A percentile compares a stretch with the other conserved stretches of the same genome.
Evolutionary conservation across 345 rosid species (phyloP).

Genomic region (Hibiscus trionum): DNA sequence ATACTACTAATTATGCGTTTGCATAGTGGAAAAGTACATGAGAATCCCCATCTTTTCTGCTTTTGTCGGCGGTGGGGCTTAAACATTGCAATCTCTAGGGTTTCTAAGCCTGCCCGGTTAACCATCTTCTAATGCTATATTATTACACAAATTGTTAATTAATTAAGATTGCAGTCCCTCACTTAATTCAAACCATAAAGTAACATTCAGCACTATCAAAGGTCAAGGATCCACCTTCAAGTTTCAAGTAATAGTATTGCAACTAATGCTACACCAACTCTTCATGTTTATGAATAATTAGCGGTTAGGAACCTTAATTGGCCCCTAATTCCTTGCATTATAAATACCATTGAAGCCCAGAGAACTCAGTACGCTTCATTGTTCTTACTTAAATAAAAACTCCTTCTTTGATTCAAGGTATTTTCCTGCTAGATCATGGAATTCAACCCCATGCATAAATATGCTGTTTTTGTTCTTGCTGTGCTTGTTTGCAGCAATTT

Average conservation of each 20-base stretch:
- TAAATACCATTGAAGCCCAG: conserved; percentile 9
- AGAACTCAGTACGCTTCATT: not conserved
- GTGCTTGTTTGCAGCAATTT: conserved; percentile 15
- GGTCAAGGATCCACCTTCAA: conserved; percentile 16
- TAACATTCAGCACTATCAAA: conserved; percentile 22
- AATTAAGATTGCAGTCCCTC: conserved; percentile 9
- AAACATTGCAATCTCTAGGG: not conserved
- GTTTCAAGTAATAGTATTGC: not conserved
- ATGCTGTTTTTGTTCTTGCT: conserved; percentile 18
- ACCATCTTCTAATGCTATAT: not conserved
- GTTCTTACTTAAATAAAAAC: not conserved
- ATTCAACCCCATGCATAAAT: not conserved
- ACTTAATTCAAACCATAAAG: not conserved
- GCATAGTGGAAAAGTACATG: conserved; percentile 27
- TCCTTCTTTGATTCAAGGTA: not conserved
- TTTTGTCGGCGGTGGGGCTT: conserved; percentile 17
- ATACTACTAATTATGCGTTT: not conserved
- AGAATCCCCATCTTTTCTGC: conserved; percentile 20
- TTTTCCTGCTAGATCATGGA: not conserved
- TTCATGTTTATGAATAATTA: conserved; percentile 5
- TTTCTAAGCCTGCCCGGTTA: not conserved
- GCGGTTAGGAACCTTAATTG: conserved; percentile 3
- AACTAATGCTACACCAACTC: conserved; percentile 9
- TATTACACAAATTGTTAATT: not conserved
- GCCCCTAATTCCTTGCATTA: conserved; percentile 1